Percentiles rank a stretch among this genome's conserved stretches.
Conservation (phyloP, 305 asterid genomes). For the Withania somnifera region DNA sequence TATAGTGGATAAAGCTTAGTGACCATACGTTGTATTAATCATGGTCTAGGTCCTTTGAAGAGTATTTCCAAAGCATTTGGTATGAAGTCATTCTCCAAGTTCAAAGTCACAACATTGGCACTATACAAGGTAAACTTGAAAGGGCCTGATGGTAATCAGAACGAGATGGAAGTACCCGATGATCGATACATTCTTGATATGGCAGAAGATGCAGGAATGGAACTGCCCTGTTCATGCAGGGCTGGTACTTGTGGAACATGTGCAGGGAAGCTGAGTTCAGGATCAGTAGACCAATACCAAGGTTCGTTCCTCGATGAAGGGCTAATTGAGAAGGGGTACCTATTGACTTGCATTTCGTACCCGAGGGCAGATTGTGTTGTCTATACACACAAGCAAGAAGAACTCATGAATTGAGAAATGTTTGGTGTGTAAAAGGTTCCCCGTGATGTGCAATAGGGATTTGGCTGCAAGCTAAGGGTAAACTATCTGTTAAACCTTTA, state of each 20-base stretch:
- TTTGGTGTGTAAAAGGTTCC: too few relatives aligned
- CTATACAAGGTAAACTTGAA: constrained; percentile 33
- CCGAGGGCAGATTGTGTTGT: constrained; percentile 28
- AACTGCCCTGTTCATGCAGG: constrained; percentile 36
- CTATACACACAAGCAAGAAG: constrained; percentile 30
- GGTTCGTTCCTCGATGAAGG: constrained; percentile 22
- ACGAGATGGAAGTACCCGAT: constrained; percentile 28
- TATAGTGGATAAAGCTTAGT: not conserved
- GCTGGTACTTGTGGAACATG: constrained; percentile 44
- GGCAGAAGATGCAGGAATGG: constrained; percentile 30
- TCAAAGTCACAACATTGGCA: constrained; percentile 25
- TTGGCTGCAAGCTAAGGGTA: too few relatives aligned
- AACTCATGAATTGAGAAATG: constrained; percentile 6
- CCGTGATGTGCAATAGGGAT: too few relatives aligned
- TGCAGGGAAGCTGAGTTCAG: constrained; percentile 23
- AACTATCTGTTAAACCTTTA: too few relatives aligned
- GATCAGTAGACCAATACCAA: constrained; percentile 37
- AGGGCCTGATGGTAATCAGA: constrained; percentile 24
- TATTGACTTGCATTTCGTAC: constrained; percentile 24
- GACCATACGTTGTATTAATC: not conserved
- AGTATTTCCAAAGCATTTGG: constrained; percentile 13
- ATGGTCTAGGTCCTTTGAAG: constrained; percentile 9
- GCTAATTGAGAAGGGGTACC: too few relatives aligned
- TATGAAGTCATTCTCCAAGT: not conserved
- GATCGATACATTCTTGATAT: constrained; percentile 33